phyloP scores from a whole-genome alignment of 2,329 filamentous ascomycete species.

The Ilyonectria robusta region DNA sequence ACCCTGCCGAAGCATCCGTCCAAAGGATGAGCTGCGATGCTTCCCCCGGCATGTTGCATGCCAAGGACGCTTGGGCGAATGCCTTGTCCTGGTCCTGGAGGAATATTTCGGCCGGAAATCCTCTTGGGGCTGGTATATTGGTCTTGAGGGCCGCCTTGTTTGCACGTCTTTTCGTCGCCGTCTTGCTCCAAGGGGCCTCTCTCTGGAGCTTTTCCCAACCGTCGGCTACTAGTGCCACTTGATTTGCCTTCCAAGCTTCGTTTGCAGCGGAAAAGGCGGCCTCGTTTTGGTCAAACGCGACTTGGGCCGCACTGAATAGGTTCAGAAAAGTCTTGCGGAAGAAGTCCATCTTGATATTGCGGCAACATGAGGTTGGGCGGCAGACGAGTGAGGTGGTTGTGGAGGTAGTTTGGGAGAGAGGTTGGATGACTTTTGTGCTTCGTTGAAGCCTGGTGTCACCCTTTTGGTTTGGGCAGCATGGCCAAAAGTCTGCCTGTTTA shows the following conservation, averaged over 20 bases:
- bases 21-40: slow-evolving; percentile 24
- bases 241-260: background rate
- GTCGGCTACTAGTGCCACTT: background rate
- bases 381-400: background rate
- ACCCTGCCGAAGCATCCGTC: slow-evolving; percentile 25
- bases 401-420: background rate
- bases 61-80: slow-evolving; percentile 5
- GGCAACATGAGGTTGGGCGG: background rate
- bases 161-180: background rate
- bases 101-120: background rate
- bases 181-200: background rate
- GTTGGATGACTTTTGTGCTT: background rate
- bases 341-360: background rate
- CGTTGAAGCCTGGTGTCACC: background rate
- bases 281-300: background rate
- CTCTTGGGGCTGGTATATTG: background rate
- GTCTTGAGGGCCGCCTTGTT: background rate
- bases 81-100: slow-evolving; percentile 5
- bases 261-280: background rate
- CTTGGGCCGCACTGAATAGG: background rate
- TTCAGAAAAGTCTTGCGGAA: background rate
- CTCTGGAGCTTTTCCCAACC: background rate
- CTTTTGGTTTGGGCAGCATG: too few relatives aligned
- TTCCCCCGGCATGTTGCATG: background rate
- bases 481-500: background rate